Base-by-base conservation (phyloP, 441 rosid genomes). In the Pelargonium cotyledonis region DNA sequence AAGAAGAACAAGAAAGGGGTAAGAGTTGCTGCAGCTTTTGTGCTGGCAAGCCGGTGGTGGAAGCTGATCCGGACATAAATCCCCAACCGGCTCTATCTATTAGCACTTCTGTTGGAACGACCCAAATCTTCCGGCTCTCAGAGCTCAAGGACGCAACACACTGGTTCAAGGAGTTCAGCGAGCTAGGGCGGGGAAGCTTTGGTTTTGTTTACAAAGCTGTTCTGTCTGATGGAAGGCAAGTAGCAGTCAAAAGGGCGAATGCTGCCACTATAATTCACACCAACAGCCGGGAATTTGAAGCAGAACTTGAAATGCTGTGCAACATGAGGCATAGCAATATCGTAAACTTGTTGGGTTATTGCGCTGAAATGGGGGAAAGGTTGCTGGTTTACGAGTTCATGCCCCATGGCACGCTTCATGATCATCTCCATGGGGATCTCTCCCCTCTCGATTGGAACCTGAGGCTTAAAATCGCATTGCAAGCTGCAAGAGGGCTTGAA, bases 131-230 rank as follows among this genome's bases (percentile, higher is more conserved):
- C 69, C 77, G 86, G 7, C 78, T 83, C 19, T 78, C 84, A 5
- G 84, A 83, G 3, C 78, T 83, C 9, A 83, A 83, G 71, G 84
- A 83, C 18, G 86, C 82, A 3, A 80, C 85, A 41, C 83, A 80
- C 65, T 84, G 86, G 18, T 40, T 18, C 57, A 51, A 51, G 18
- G 57, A 51, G 18, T 51, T 51, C 57, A 51, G 57, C 18, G 57
- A 51, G 57, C 57, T 51, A 6, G 57, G 12, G 58, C 40, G 29
- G 21, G 46, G 21, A 44, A 51, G 57, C 57, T 51, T 51, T 51
- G 57, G 57, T 3, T 51, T 51, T 51, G 57, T 51, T 14, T 51
- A 51, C 57, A 51, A 51, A 51, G 57, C 57, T 14, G 6, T 51
- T 6, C 19, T 51, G 16, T 51, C 57, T 14, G 57, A 51, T 51